Percentiles rank a stretch among this genome's conserved stretches.
Evolutionary conservation across 1,139 yeast species (phyloP).

Genomic region (Scheffersomyces lignicola): DNA sequence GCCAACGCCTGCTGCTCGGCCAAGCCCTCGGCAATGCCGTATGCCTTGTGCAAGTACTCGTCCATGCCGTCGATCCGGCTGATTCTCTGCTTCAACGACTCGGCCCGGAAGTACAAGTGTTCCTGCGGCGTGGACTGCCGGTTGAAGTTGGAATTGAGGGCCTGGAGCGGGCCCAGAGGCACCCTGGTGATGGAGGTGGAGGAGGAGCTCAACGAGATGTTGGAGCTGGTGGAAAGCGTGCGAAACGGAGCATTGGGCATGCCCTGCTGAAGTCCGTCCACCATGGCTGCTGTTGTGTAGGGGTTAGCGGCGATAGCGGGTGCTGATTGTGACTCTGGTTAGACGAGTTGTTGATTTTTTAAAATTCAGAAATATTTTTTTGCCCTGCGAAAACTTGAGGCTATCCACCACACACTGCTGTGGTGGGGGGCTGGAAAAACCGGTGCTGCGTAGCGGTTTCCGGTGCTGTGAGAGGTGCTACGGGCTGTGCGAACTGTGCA

Average conservation of each 20-base stretch:
- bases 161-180: constrained; percentile 45
- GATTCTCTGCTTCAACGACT: constrained; percentile 56
- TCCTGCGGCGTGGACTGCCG: constrained; percentile 64
- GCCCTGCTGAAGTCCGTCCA: constrained; percentile 1
- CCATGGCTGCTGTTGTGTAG: no score
- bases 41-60: constrained; percentile 64
- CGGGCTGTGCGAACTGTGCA: no score
- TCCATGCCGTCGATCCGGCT: constrained; percentile 68
- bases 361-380: no score
- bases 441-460: no score
- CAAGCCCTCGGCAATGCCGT: constrained; percentile 56
- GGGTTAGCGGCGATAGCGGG: background rate
- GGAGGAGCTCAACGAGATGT: constrained; percentile 26
- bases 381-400: no score
- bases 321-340: background rate
- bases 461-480: no score
- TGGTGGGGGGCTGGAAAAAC: no score
- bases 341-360: constrained; percentile 3
- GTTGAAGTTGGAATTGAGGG: constrained; percentile 48
- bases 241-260: constrained; percentile 25
- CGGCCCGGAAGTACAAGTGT: constrained; percentile 75
- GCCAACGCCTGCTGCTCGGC: constrained; percentile 74
- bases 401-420: no score
- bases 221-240: constrained; percentile 38
- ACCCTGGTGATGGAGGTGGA: constrained; percentile 34